These are phyloP conservation scores for Pichia sp. DNA, from an alignment of 1,139 yeast species.

Conservation along the genomic window DNA sequence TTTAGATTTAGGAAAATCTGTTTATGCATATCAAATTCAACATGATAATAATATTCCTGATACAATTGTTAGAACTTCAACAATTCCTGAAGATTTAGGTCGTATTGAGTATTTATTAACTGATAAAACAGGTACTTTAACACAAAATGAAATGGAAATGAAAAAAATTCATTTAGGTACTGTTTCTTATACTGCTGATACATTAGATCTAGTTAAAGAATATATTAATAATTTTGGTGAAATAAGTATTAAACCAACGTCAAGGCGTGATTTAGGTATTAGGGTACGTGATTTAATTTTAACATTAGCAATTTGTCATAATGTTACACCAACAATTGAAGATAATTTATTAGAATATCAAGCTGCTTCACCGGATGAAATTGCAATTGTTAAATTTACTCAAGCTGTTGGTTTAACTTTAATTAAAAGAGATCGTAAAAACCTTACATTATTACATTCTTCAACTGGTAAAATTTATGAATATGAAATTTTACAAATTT, in stretches of 20 bases:
- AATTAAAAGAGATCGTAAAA: conserved; percentile 72
- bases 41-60: conserved; percentile 75
- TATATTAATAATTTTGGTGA: conserved; percentile 41
- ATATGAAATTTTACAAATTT: conserved; percentile 70
- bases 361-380: conserved; percentile 98
- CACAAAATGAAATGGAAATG: conserved; percentile 97
- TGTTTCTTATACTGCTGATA: conserved; percentile 86
- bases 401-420: conserved; percentile 78
- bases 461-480: conserved; percentile 47
- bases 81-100: conserved; percentile 97
- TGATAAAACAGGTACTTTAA: conserved; percentile 95
- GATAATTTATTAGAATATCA: conserved; percentile 70
- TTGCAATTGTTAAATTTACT: conserved; percentile 92
- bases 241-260: conserved; percentile 23
- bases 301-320: conserved; percentile 88
- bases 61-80: conserved; percentile 92
- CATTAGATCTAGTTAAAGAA: conserved; percentile 81
- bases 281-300: conserved; percentile 75
- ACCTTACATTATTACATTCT: conserved; percentile 61
- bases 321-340: conserved; percentile 84
- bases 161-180: conserved; percentile 89
- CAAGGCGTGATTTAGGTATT: conserved; percentile 61
- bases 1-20: conserved; percentile 90
- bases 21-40: conserved; percentile 92
- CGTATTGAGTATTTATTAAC: conserved; percentile 86